Base-by-base conservation (phyloP, 1,139 yeast genomes). In the Lodderomyces parapsilosis region DNA sequence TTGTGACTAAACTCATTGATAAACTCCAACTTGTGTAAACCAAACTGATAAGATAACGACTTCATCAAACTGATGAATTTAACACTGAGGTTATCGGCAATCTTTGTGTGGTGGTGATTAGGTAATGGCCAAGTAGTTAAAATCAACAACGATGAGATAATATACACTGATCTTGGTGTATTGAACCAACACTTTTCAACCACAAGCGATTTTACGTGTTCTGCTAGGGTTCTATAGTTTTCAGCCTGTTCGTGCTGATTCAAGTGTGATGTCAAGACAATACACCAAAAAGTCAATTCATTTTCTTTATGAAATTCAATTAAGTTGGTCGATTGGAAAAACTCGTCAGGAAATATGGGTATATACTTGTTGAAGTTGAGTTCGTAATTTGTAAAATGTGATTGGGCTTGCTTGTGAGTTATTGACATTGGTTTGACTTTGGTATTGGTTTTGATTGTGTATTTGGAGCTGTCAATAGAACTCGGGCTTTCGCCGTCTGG, bases 41-140 rank as follows among this genome's bases (percentile, higher is more conserved):
- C 78, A 46, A 72, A 65, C 50, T 73, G 78, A 38, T 69, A 59
- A 2, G 74, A 56, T 43, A 73, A 59, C 41, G 62, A 64, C 49
- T 68, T 71, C 71, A 71, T 68, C 32, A 71, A 59, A 6, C 76
- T 64, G 18, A 70, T 56, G 50, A 66, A 72, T 48, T 71, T 72
- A 39, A 72, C 54, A 1, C 71, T 60, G 20, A 68, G 52, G 49
- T 68, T 65, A 44, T 71, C 73, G 31, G 64, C 60, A 25, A 66
- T 55, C 37, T 63, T 65, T 42, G 62, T 60, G 15, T 15, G 33
- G 31, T 55, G 47, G 15, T 56, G 50, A 23, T 58, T 58, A 6
- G 76, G 77, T 31, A 72, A 58, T n/a, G 77, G 74, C 78, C 78
- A 73, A 2, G 77, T 71, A 7, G 78, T 72, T 43, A 73, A 62